phyloP scores from a whole-genome alignment of 192 early-diverging fungal genomes.

The Coemansia sp. region DNA sequence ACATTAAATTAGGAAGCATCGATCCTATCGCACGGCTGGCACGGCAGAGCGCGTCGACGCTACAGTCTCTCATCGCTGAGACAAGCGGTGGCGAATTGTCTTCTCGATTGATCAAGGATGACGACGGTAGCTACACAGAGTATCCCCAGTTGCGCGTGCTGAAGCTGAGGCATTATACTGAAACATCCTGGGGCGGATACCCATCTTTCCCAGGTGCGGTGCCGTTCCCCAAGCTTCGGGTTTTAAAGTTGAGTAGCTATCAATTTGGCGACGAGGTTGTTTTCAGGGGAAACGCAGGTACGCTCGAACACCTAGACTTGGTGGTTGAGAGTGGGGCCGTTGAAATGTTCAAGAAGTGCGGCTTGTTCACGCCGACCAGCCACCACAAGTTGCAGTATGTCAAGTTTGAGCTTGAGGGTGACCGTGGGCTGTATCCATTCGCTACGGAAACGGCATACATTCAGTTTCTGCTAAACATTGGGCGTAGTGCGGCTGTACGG shows the following conservation, averaged over 20 bases:
- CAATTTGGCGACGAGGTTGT: conserved; percentile 16
- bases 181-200: too few species aligned
- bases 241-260: not conserved
- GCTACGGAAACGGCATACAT: not conserved
- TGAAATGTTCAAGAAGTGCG: not conserved
- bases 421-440: not conserved
- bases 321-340: not conserved
- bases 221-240: conserved; percentile 4
- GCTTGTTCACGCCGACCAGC: not conserved
- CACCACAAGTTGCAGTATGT: not conserved
- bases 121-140: too few species aligned
- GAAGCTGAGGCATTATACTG: too few species aligned
- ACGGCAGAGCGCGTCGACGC: not conserved
- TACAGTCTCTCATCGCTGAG: not conserved
- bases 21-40: not conserved
- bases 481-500: not conserved
- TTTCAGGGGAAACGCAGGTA: conserved; percentile 4
- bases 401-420: not conserved
- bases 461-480: not conserved
- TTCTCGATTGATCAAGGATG: too few species aligned
- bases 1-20: not conserved
- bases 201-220: not conserved
- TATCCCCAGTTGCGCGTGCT: too few species aligned
- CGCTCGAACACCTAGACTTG: not conserved
- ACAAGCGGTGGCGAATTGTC: not conserved